These are phyloP conservation scores for Colletotrichum graminicola DNA, from an alignment of 2,329 filamentous ascomycete species.

Conservation along the genomic window DNA sequence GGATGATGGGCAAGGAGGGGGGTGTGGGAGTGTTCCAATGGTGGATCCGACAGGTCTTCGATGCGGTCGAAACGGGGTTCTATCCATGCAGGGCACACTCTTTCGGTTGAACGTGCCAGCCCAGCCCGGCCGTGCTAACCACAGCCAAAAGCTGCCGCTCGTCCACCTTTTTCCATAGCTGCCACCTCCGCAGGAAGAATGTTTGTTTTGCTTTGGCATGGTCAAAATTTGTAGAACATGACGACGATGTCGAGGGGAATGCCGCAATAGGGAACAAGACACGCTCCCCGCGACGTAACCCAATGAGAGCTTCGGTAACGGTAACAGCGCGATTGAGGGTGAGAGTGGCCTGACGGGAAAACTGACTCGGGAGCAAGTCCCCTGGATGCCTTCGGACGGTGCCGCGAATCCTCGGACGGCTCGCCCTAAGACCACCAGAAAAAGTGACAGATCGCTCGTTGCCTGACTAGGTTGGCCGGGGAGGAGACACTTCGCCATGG, in stretches of 20 bases:
- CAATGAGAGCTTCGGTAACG: neutral
- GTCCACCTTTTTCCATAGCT: conserved; percentile 33
- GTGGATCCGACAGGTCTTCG: conserved; percentile 37
- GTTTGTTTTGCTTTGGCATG: conserved; percentile 19
- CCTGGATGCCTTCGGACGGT: conserved; percentile 41
- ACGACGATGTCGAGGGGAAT: conserved; percentile 22
- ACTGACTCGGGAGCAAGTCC: conserved; percentile 39
- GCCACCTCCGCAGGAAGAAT: conserved; percentile 30
- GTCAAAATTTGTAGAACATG: neutral
- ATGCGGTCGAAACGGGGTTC: conserved; percentile 43
- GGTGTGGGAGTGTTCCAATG: conserved; percentile 40
- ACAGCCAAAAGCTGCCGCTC: conserved; percentile 32
- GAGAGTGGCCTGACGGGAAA: conserved; percentile 13
- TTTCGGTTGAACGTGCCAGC: conserved; percentile 42
- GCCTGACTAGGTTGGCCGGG: conserved; percentile 26
- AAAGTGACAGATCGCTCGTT: conserved; percentile 32
- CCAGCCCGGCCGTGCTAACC: conserved; percentile 33
- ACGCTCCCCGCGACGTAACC: neutral
- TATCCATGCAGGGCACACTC: conserved; percentile 43
- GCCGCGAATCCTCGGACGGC: conserved; percentile 40
- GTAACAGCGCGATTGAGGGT: neutral
- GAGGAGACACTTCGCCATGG: conserved; percentile 26
- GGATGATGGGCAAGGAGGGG: conserved; percentile 28
- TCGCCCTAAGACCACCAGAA: conserved; percentile 32
- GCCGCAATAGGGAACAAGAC: conserved; percentile 3